Percentiles rank a stretch among this genome's conserved stretches.
Conservation (phyloP, 305 asterid species). For the Fraxinus nigra region DNA sequence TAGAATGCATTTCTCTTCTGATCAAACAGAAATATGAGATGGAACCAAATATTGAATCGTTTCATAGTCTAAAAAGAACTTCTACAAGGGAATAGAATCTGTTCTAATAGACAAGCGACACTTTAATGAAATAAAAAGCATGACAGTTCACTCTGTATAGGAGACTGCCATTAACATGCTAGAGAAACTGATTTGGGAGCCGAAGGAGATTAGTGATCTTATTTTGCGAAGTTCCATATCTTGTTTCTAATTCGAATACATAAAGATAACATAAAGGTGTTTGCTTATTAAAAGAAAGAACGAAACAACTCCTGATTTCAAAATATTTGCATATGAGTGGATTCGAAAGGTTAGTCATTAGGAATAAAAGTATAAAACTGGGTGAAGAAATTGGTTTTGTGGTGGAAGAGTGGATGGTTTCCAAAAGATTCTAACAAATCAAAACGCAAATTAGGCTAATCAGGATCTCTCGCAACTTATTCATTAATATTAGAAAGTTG, state of each 20-base stretch:
- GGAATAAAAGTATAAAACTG: not conserved
- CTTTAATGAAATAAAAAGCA: not conserved
- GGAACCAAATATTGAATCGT: not conserved
- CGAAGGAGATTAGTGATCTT: not conserved
- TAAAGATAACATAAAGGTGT: not conserved
- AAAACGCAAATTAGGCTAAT: not conserved
- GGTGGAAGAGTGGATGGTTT: not conserved
- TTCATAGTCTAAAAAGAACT: not conserved
- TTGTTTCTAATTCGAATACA: not conserved
- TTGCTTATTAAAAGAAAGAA: not conserved
- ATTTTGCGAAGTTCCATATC: not conserved
- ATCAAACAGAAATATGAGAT: not conserved
- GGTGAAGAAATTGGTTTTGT: not conserved
- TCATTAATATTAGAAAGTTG: not conserved
- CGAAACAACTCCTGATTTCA: not conserved
- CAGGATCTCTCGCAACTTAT: not conserved
- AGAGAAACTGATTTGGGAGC: not conserved
- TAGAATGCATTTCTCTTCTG: not conserved
- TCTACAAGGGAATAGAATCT: not conserved
- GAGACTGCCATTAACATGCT: not conserved
- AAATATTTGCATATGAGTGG: not conserved
- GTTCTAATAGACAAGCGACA: not conserved
- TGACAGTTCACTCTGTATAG: not conserved
- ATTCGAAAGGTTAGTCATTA: not conserved
- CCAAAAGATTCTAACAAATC: not conserved